Evolutionary conservation across 352 stramenopile genomes (phyloP).

Genomic region (Globisporangium nunn): DNA sequence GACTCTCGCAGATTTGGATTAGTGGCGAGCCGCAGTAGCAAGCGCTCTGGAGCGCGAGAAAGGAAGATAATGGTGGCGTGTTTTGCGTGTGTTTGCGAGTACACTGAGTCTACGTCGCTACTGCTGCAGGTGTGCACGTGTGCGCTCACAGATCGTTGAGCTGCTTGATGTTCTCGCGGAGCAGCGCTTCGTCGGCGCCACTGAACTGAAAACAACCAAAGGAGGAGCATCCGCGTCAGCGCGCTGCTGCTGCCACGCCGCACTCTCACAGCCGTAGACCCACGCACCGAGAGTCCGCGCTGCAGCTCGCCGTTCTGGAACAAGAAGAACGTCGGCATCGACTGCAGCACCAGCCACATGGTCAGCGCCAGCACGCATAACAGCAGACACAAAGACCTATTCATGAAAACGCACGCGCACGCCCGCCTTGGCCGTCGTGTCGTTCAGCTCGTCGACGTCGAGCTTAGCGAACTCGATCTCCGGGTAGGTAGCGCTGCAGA

Average conservation of each 20-base stretch:
- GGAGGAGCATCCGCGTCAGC: neutral
- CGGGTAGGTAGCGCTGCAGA: conserved; percentile 40
- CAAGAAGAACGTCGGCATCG: conserved; percentile 86
- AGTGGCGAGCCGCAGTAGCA: neutral
- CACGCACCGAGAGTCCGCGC: conserved; percentile 63
- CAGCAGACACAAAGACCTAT: no score
- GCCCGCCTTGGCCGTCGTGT: conserved; percentile 70
- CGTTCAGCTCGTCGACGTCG: conserved; percentile 78
- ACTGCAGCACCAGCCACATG: conserved; percentile 21
- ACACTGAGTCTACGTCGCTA: neutral
- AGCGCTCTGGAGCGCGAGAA: neutral
- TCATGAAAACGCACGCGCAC: conserved; percentile 50
- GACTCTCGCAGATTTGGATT: neutral
- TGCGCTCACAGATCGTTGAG: conserved; percentile 48
- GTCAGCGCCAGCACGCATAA: neutral
- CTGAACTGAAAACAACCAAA: conserved; percentile 42
- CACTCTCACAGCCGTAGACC: neutral
- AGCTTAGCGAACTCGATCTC: conserved; percentile 82
- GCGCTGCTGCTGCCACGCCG: no score
- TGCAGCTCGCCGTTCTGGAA: conserved; percentile 77
- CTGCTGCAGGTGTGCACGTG: neutral
- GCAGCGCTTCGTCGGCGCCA: conserved; percentile 67
- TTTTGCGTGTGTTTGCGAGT: neutral
- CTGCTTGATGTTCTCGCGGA: conserved; percentile 68
- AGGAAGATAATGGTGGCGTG: neutral